Percentiles rank a stretch among this genome's conserved stretches.
Conservation (phyloP, 805 yeast genomes). For the Cyberlindnera petersonii region DNA sequence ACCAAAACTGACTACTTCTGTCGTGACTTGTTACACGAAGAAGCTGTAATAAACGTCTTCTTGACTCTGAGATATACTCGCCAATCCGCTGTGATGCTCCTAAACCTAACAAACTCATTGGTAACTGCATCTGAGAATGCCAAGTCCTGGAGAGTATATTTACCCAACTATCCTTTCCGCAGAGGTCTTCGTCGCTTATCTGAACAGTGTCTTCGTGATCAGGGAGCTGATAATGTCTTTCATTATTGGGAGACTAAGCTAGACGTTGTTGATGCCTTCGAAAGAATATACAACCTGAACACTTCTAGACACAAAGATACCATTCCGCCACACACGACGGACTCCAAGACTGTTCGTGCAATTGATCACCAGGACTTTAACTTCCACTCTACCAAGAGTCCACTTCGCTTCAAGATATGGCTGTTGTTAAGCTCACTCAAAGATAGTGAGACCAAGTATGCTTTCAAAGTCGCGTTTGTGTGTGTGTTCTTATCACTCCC, state of each 20-base stretch:
- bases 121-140: conserved; percentile 5
- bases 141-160: conserved; percentile 32
- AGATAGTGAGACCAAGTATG: conserved; percentile 40
- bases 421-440: conserved; percentile 29
- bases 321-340: background rate
- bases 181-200: conserved; percentile 41
- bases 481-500: conserved; percentile 40
- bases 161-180: conserved; percentile 37
- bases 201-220: conserved; percentile 40
- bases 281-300: conserved; percentile 39
- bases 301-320: conserved; percentile 34
- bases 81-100: conserved; percentile 37
- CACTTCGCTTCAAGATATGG: conserved; percentile 39
- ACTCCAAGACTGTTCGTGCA: conserved; percentile 30
- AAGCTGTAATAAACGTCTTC: conserved; percentile 36
- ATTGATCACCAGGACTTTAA: conserved; percentile 40
- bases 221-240: conserved; percentile 42
- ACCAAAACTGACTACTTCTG: conserved; percentile 34
- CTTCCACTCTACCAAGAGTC: conserved; percentile 35
- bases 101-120: conserved; percentile 23
- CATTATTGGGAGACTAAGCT: conserved; percentile 39
- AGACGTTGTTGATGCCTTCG: conserved; percentile 45
- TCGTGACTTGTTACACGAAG: conserved; percentile 33
- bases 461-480: conserved; percentile 37
- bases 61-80: conserved; percentile 38